Evolutionary conservation across 2,329 filamentous ascomycete genomes (phyloP).

Genomic region (Sphaerulina vaccinii): DNA sequence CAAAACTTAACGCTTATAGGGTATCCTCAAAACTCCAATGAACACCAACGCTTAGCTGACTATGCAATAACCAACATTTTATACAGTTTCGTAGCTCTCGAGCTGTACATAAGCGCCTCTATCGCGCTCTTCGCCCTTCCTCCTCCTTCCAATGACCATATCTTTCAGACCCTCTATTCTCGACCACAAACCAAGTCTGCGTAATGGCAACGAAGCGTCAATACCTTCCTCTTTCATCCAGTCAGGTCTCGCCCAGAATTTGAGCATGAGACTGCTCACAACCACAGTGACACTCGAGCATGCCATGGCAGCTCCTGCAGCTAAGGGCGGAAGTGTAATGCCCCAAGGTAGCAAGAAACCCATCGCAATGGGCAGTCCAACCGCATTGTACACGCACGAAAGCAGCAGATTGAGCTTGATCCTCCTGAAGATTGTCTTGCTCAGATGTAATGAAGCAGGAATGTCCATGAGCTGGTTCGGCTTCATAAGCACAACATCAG

Average conservation of each 20-base stretch:
- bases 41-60: slow-evolving; percentile 6
- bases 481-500: slow-evolving; percentile 93
- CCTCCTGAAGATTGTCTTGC: slow-evolving; percentile 79
- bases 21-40: slow-evolving; percentile 9
- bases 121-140: slow-evolving; percentile 38
- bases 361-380: slow-evolving; percentile 96
- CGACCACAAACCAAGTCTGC: slow-evolving; percentile 13
- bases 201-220: slow-evolving; percentile 9
- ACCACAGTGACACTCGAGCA: slow-evolving; percentile 88
- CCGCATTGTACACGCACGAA: slow-evolving; percentile 88
- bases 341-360: slow-evolving; percentile 90
- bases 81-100: slow-evolving; percentile 33
- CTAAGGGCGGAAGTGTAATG: slow-evolving; percentile 85
- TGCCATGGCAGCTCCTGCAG: slow-evolving; percentile 92
- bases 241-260: slow-evolving; percentile 76
- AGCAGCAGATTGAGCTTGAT: slow-evolving; percentile 93
- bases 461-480: slow-evolving; percentile 89
- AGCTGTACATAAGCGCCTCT: slow-evolving; percentile 48
- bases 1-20: too few species aligned
- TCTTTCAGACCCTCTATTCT: slow-evolving; percentile 19
- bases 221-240: slow-evolving; percentile 64
- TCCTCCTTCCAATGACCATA: slow-evolving; percentile 31
- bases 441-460: slow-evolving; percentile 79
- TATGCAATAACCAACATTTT: neutral
- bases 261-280: slow-evolving; percentile 75